Conservation (phyloP, 345 rosid genomes). For the Bruguiera sexangula region DNA sequence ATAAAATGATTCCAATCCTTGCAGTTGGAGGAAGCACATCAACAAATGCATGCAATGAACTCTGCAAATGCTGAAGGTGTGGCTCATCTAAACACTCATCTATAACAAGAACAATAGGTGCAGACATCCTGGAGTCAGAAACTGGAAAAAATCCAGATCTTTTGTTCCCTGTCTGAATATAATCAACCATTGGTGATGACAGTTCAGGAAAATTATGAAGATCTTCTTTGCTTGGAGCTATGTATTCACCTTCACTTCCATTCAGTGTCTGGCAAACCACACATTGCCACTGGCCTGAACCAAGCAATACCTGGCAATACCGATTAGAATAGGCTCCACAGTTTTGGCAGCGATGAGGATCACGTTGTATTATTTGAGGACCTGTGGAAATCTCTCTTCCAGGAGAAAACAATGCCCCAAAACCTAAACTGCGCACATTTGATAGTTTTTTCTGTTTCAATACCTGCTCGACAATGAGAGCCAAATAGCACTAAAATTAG, state of each 20-base stretch:
- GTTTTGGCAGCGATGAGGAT: constrained; percentile 80
- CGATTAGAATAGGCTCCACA: constrained; percentile 92
- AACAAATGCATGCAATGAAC: constrained; percentile 92
- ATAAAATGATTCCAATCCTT: constrained; percentile 78
- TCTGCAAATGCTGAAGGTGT: constrained; percentile 89
- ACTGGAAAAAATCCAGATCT: constrained; percentile 84
- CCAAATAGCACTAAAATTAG: neutral
- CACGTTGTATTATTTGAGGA: constrained; percentile 77
- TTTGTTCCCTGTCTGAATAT: constrained; percentile 79
- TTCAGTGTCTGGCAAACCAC: constrained; percentile 66
- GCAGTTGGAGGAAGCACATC: constrained; percentile 82
- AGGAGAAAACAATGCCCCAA: constrained; percentile 89
- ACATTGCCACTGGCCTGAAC: constrained; percentile 98
- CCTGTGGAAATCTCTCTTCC: constrained; percentile 78
- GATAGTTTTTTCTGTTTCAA: constrained; percentile 84
- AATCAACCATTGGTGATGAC: constrained; percentile 75
- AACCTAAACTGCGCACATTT: constrained; percentile 83
- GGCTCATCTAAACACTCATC: constrained; percentile 98
- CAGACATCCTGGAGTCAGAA: constrained; percentile 79
- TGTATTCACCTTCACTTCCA: constrained; percentile 85
- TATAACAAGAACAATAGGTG: constrained; percentile 83
- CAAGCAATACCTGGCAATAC: constrained; percentile 72
- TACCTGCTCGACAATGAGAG: constrained; percentile 41
- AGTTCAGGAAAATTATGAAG: constrained; percentile 70
- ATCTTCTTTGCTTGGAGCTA: constrained; percentile 69